These are phyloP conservation scores for Tephrocybe sp. DNA, from an alignment of 768 basidiomycete species.

Conservation along the genomic window DNA sequence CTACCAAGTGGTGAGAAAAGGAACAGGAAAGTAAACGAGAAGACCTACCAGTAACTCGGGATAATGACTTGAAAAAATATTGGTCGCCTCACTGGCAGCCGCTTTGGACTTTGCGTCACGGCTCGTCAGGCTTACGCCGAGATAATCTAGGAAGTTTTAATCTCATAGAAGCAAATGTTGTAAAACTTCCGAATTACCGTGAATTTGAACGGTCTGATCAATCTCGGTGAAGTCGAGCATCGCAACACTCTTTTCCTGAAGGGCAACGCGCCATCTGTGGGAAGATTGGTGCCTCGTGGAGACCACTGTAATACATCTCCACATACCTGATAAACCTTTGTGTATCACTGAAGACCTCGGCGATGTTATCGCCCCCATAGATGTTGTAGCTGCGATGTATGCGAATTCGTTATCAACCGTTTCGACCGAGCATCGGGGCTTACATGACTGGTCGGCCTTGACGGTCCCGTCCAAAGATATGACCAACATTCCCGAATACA, in stretches of 20 bases:
- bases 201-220: slow-evolving; percentile 73
- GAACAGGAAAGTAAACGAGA: background rate
- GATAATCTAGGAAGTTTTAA: slow-evolving; percentile 54
- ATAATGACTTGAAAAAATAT: slow-evolving; percentile 74
- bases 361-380: slow-evolving; percentile 67
- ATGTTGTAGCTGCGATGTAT: slow-evolving; percentile 60
- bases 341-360: slow-evolving; percentile 76
- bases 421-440: slow-evolving; percentile 20
- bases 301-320: background rate
- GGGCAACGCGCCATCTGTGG: slow-evolving; percentile 70
- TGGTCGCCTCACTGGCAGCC: slow-evolving; percentile 71
- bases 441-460: slow-evolving; percentile 68
- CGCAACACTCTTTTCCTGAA: slow-evolving; percentile 68
- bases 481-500: slow-evolving; percentile 61
- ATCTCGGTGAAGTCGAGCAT: slow-evolving; percentile 69
- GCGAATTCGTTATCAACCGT: no score
- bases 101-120: slow-evolving; percentile 74
- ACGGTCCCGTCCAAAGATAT: slow-evolving; percentile 69
- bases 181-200: slow-evolving; percentile 38
- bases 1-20: slow-evolving; percentile 28
- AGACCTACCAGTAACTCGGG: slow-evolving; percentile 69
- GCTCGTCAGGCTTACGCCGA: slow-evolving; percentile 62
- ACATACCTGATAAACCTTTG: slow-evolving; percentile 69
- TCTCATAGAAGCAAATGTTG: background rate
- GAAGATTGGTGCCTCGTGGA: slow-evolving; percentile 5